Evolutionary conservation across 148 eudicot genomes (phyloP), one percentile per base, ranked within the genome.

Genomic region (Amaranthus cruentus): DNA sequence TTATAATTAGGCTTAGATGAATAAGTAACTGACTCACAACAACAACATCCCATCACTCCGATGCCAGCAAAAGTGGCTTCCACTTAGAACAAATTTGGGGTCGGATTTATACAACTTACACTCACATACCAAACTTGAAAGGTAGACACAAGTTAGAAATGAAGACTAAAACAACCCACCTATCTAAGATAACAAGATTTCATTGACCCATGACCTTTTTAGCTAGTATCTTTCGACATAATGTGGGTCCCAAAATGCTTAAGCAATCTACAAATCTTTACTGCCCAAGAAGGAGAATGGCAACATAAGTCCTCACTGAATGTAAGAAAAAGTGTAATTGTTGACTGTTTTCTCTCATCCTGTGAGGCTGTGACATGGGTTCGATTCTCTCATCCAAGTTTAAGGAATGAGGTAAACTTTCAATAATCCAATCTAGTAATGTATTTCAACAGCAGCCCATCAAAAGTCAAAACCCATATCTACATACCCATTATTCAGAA

Each of bases 241-340:
- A 66, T 63, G 38, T 60, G 79, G 81, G 77, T 61, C 77, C 46
- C 18, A 60, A 58, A 28, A 73, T 66, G 47, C 61, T 46, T 43
- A 28, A 60, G 55, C 63, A 72, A 73, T 61, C 77, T 68, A 67
- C 52, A 71, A 48, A 71, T 42, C 75, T 80, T 75, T 80, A 18
- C 79, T 38, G 47, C 48, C 64, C 38, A 68, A 68, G 62, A 47
- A 28, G 48, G 43, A 47, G 28, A 66, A 14, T 8, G 9, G 9
- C 56, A 49, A 52, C 46, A 50, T 1, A 10, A 66, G 81, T 73
- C 73, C 81, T 73, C 77, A 78, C 73, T 68, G 3, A 28, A 52
- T 64, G 15, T 44, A 4, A 49, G 47, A 12, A 9, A 49, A 62
- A 68, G 42, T 3, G 54, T 55, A 51, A 69, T 70, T 63, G 59